These are phyloP conservation scores for Laguncularia racemosa DNA, from an alignment of 345 rosid species.

Conservation along the genomic window DNA sequence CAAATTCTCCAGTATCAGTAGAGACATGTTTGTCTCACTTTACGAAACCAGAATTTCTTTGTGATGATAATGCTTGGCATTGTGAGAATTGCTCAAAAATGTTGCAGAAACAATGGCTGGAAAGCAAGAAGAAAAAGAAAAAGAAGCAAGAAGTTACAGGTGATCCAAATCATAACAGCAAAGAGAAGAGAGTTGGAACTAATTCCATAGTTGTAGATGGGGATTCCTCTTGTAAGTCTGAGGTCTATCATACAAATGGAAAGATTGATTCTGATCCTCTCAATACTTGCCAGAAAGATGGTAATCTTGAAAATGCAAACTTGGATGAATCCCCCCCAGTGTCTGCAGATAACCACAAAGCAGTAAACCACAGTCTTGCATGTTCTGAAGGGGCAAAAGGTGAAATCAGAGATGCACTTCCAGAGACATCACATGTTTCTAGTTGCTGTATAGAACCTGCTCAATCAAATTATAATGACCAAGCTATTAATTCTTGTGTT, in stretches of 20 bases:
- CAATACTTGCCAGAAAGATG: slow-evolving; percentile 6
- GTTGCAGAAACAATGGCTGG: slow-evolving; percentile 31
- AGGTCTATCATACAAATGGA: slow-evolving; percentile 25
- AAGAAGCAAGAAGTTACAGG: slow-evolving; percentile 16
- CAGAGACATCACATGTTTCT: slow-evolving; percentile 20
- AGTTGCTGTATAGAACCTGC: slow-evolving; percentile 13
- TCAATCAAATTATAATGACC: slow-evolving; percentile 28
- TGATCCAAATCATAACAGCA: slow-evolving; percentile 18
- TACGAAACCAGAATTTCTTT: slow-evolving; percentile 74
- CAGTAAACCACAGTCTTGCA: neutral
- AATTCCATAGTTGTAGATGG: slow-evolving; percentile 12
- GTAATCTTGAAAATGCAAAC: slow-evolving; percentile 16
- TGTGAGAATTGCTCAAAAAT: slow-evolving; percentile 78
- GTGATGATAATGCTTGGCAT: slow-evolving; percentile 91
- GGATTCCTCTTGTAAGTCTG: slow-evolving; percentile 9
- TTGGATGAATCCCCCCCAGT: slow-evolving; percentile 6
- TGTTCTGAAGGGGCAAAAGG: slow-evolving; percentile 9
- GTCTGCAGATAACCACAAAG: too few relatives aligned
- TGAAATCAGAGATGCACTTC: slow-evolving; percentile 10
- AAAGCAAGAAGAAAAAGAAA: slow-evolving; percentile 30
- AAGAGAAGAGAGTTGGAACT: slow-evolving; percentile 15
- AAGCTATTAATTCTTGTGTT: slow-evolving; percentile 19
- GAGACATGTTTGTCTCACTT: slow-evolving; percentile 90
- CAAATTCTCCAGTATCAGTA: slow-evolving; percentile 76
- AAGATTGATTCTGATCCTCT: slow-evolving; percentile 12